Conservation (phyloP, 2,329 filamentous ascomycete genomes). For the Phaeophleospora eucalypticola region DNA sequence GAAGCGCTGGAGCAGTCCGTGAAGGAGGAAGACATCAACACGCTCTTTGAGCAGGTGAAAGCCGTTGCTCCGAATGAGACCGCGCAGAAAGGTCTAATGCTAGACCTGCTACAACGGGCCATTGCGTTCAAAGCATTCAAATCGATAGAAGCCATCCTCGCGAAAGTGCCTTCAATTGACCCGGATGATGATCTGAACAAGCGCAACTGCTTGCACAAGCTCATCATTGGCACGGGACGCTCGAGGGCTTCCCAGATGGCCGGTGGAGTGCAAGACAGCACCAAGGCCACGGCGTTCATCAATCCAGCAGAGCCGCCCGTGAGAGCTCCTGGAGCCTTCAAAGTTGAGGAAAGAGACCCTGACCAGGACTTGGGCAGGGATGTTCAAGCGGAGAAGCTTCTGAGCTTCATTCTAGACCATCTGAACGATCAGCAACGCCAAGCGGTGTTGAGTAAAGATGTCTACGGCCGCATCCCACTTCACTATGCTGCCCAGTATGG, state of each 20-base stretch:
- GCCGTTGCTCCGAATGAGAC: slow-evolving; percentile 33
- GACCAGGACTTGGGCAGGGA: slow-evolving; percentile 59
- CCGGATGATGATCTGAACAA: slow-evolving; percentile 91
- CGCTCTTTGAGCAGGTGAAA: slow-evolving; percentile 47
- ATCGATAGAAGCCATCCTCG: slow-evolving; percentile 68
- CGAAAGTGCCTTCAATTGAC: slow-evolving; percentile 66
- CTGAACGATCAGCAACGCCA: slow-evolving; percentile 64
- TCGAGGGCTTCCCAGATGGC: slow-evolving; percentile 53
- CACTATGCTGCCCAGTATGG: slow-evolving; percentile 96
- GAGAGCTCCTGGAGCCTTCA: slow-evolving; percentile 57
- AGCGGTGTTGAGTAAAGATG: slow-evolving; percentile 66
- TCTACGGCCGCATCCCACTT: slow-evolving; percentile 76
- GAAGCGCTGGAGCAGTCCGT: slow-evolving; percentile 71
- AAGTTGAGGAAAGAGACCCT: slow-evolving; percentile 61
- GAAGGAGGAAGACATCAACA: slow-evolving; percentile 60
- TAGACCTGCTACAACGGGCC: slow-evolving; percentile 73
- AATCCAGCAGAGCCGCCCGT: slow-evolving; percentile 70
- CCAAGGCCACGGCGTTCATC: slow-evolving; percentile 67
- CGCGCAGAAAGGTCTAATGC: slow-evolving; percentile 63
- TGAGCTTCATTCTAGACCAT: slow-evolving; percentile 60
- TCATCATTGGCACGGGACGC: slow-evolving; percentile 87
- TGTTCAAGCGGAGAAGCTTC: slow-evolving; percentile 70
- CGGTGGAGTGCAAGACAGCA: slow-evolving; percentile 30
- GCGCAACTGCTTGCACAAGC: slow-evolving; percentile 85
- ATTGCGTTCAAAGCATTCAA: slow-evolving; percentile 65